Evolutionary conservation across 2,329 filamentous ascomycete species (phyloP), one percentile per base, ranked within the genome.

Genomic region (Pseudogymnoascus sp.): DNA sequence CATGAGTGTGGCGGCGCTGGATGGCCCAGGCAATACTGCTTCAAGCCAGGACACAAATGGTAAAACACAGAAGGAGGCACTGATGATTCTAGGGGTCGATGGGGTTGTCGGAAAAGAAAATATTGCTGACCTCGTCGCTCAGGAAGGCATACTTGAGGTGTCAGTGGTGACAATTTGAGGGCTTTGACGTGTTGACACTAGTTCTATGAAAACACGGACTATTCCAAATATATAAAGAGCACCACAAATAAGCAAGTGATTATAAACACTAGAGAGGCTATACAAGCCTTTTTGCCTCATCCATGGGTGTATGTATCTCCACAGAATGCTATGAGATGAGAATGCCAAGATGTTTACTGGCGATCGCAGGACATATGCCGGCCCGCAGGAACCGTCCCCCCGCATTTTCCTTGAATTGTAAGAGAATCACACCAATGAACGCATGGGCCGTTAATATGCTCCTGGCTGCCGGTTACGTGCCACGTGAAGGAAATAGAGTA

Each of bases 51-150:
- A 71, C 26, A 74, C 71, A 19, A 66, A 65, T 33, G 65, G 65
- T 23, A 70, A 68, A 19, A 65, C 61, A 39, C 70, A 73, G 56
- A 82, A 84, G 41, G 89, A 92, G 73, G 89, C 89, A 8, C 73
- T 92, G 65, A 92, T 92, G 89, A 92, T 92, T 66, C 66, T 92
- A 57, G 87, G 89, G 0, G 83, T 92, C 8, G 84, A 88, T 67
- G 81, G 82, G 2, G 76, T 79, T 3, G 83, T 91, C 15, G 79
- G 78, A 0, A 78, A 79, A 59, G 78, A 82, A 33, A 76, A 83
- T 4, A 65, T 82, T 45, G 73, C 74, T 4, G 78, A 78, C 18
- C 67, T 84, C 66, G 72, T 72, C 23, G 73, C 69, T 58, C 73
- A 76, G 0, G 77, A 81, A 64, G 81, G 81, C 4, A 81, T 84